phyloP scores from a whole-genome alignment of 2,329 filamentous ascomycete genomes.

The Nemania bipapillata region DNA sequence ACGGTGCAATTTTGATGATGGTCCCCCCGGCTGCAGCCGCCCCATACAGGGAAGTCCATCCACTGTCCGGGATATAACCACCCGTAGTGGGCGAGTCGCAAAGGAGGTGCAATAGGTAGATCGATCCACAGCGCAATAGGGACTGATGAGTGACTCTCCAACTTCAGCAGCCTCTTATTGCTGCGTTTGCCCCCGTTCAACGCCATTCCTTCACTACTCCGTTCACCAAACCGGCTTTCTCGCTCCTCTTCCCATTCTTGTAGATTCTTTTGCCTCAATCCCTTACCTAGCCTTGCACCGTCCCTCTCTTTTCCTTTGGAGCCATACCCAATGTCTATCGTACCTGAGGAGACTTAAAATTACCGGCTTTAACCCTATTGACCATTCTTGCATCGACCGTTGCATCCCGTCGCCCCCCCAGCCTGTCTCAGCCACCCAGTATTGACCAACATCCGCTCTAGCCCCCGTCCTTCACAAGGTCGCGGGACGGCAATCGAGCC shows the following conservation, averaged over 20 bases:
- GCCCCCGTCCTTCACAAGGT: constrained; percentile 5
- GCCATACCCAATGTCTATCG: background rate
- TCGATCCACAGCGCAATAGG: constrained; percentile 1
- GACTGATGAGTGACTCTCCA: constrained; percentile 16
- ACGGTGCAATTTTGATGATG: constrained; percentile 16
- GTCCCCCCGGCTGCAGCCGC: constrained; percentile 29
- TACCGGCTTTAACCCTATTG: constrained; percentile 3
- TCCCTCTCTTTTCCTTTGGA: background rate
- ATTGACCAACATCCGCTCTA: background rate
- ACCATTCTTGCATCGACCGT: background rate
- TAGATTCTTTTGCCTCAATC: constrained; percentile 17
- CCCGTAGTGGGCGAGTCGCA: constrained; percentile 15
- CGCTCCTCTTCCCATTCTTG: constrained; percentile 10
- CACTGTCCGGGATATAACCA: constrained; percentile 12
- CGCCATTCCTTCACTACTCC: constrained; percentile 16
- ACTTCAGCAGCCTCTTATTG: constrained; percentile 20
- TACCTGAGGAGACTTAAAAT: constrained; percentile 8
- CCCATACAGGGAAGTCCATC: constrained; percentile 17
- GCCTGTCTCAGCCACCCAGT: background rate
- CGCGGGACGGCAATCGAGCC: constrained; percentile 26
- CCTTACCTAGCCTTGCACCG: background rate
- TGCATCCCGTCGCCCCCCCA: background rate
- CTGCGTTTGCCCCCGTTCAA: constrained; percentile 18
- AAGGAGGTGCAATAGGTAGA: constrained; percentile 2
- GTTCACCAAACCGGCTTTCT: background rate